Base-by-base conservation (phyloP, 108 stramenopile species). In the Nitzschia putrida region DNA sequence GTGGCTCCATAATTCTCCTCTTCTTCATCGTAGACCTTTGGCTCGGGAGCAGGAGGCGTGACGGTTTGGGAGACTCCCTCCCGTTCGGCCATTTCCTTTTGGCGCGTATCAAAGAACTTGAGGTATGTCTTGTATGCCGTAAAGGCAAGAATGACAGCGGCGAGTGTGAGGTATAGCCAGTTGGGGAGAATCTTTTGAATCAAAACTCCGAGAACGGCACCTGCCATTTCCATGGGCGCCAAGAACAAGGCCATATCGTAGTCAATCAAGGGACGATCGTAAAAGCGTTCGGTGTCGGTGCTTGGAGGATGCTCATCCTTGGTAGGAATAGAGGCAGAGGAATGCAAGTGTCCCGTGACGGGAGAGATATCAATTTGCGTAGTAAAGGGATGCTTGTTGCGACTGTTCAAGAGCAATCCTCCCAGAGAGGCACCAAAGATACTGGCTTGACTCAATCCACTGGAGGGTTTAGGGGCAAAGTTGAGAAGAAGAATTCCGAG, bases 151-250 rank as follows among this genome's bases (percentile, higher is more conserved):
- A 89, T 69, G 18, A 86, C 11, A 1, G 77, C 74, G 11, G 83
- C 79, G 10, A 82, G 68, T 8, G 72, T 63, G 11, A 89, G 54
- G 42, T 83, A 86, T n/a, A 89, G 64, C 83, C 81, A 89, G 52
- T 89, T 78, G 0, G 85, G 85, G 12, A 89, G 73, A 0, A 86
- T 37, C 50, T 72, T 78, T 67, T 89, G 83, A 10, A 89, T 68
- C 22, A 85, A 37, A 5, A 84, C 82, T 58, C 88, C 88, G 47
- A 89, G 42, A 7, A 89, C 82, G 52, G 88, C 85, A 49, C 88
- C 88, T 1, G 88, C 88, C 83, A 89, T 86, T 71, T 84, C 77
- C 82, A 86, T 84, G 22, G 88, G 88, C 25, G 79, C 81, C 61
- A 86, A 59, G 59, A 86, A 85, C 24, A 89, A 49, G 5, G 81